Percentiles rank a stretch among this genome's conserved stretches.
phyloP scores from a whole-genome alignment of 352 stramenopile genomes.

The Pythium dissotocum region DNA sequence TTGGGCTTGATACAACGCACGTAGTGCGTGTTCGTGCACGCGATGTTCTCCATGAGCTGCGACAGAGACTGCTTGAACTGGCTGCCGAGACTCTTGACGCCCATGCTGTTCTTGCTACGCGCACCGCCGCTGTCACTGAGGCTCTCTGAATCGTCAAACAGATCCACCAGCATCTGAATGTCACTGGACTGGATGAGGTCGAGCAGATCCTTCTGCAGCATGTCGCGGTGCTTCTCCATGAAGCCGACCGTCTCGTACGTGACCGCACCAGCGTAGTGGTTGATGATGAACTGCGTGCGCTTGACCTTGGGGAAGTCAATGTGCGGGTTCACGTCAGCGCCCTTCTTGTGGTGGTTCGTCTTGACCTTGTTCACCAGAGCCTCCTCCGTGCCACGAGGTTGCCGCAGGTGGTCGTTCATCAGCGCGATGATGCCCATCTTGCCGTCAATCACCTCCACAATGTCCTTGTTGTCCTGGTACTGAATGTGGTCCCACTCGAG shows the following conservation, averaged over 20 bases:
- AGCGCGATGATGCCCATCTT: conserved; percentile 87
- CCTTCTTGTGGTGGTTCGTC: conserved; percentile 80
- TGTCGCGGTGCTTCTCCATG: conserved; percentile 97
- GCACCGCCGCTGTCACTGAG: conserved; percentile 36
- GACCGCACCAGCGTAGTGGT: conserved; percentile 95
- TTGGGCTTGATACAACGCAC: conserved; percentile 91
- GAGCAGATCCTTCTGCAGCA: conserved; percentile 94
- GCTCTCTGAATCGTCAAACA: conserved; percentile 73
- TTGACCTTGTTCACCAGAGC: conserved; percentile 88
- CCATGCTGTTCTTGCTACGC: conserved; percentile 51
- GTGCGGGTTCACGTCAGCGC: conserved; percentile 62
- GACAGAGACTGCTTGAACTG: conserved; percentile 86
- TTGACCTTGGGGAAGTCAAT: conserved; percentile 90
- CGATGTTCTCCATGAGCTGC: conserved; percentile 89
- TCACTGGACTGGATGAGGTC: conserved; percentile 81
- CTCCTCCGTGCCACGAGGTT: conserved; percentile 85
- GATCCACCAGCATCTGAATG: conserved; percentile 57
- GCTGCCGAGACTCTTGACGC: conserved; percentile 70
- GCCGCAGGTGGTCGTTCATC: conserved; percentile 88
- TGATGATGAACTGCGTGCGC: conserved; percentile 93
- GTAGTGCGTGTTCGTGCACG: conserved; percentile 83
- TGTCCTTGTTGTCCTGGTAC: conserved; percentile 98
- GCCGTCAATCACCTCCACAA: conserved; percentile 95
- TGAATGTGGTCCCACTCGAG: conserved; percentile 98
- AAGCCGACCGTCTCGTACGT: conserved; percentile 95